Base-by-base conservation (phyloP, 2,329 filamentous ascomycete species). In the Teratosphaeria destructans region DNA sequence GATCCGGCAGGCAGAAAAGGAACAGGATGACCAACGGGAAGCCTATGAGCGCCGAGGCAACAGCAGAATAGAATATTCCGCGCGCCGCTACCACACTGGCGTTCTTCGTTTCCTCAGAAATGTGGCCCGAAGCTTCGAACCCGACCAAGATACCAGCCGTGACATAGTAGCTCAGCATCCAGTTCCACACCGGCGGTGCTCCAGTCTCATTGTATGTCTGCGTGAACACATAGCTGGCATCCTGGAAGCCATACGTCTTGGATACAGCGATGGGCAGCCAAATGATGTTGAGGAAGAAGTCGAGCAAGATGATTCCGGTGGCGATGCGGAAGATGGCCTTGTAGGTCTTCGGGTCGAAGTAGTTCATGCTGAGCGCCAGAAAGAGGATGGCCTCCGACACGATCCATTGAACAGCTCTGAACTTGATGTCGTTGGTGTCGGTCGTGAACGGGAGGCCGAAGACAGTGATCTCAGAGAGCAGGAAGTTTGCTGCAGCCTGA, bases 351-450 rank as follows among this genome's bases (percentile, higher is more conserved):
- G 71, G 69, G 34, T 71, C 68, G 11, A 78, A 66, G 60, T 72
- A 73, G 59, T 72, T 72, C 70, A 72, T 72, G 55, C 70, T 67
- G 59, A 76, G 70, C 59, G 77, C 73, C 53, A 74, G 64, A 65
- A 76, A 78, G 10, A 72, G 64, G 34, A 73, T 65, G 59, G 74
- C 74, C 54, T 78, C 70, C 1, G 82, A 79, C 57, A 79, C 79
- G 32, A 83, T 82, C 82, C 82, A 85, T 67, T 85, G 82, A 0
- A 85, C 79, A 4, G 81, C 81, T 16, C 82, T 78, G 64, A 85
- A 85, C 62, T 81, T 82, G 68, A 84, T 75, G 63, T 76, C 72
- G n/a, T 70, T 74, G 1, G 76, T 67, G 59, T 83, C 80, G 0
- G 79, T 80, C 0, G 82, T 77, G 55, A 83, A 84, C 65, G 80